Conservation (phyloP, 331 rosid genomes). For the Pyracantha coccinea region DNA sequence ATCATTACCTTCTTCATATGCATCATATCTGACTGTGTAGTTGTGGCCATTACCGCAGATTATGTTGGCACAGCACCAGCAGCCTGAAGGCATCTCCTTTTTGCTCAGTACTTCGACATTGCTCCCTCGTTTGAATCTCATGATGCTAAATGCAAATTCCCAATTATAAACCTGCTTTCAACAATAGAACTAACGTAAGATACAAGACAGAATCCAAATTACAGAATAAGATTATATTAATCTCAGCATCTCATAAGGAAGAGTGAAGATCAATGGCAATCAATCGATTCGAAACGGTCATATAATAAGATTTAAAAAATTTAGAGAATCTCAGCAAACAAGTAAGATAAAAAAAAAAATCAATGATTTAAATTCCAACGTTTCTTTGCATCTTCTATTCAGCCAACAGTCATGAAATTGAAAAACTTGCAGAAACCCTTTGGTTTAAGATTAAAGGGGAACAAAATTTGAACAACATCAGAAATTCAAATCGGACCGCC, state of each 20-base stretch:
- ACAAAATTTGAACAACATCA: not conserved
- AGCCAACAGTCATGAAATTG: conserved; percentile 19
- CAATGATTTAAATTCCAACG: too few relatives aligned
- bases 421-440: conserved; percentile 8
- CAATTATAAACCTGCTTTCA: conserved; percentile 20
- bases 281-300: not conserved
- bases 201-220: conserved; percentile 4
- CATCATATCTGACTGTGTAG: conserved; percentile 65
- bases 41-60: conserved; percentile 60
- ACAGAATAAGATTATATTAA: not conserved
- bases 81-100: conserved; percentile 73
- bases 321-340: not conserved
- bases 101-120: conserved; percentile 75
- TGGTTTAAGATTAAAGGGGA: not conserved
- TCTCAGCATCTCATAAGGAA: not conserved
- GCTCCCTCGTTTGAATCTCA: conserved; percentile 79
- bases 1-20: conserved; percentile 26
- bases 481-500: conserved; percentile 6
- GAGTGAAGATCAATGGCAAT: conserved; percentile 6
- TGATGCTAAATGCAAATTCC: conserved; percentile 19
- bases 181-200: conserved; percentile 16
- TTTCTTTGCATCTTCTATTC: not conserved
- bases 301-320: too few relatives aligned
- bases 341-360: not conserved
- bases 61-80: conserved; percentile 82